Base-by-base conservation (phyloP, 2,329 filamentous ascomycete species). In the Fusarium illudens region DNA sequence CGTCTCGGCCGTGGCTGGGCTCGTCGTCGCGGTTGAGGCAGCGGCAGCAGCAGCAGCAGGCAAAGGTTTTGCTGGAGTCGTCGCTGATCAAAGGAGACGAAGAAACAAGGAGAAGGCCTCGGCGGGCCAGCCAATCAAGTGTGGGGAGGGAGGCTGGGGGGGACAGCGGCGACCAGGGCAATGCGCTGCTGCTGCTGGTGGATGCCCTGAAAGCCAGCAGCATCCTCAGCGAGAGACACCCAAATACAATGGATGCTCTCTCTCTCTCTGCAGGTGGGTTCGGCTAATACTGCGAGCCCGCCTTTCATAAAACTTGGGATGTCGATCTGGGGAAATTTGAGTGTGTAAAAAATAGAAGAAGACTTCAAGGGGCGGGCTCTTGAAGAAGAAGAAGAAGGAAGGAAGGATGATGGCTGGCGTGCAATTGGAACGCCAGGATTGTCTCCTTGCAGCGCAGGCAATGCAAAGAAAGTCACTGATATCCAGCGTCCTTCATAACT, bases 161-260 rank as follows among this genome's bases (percentile, higher is more conserved):
- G 49, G 60, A 62, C 58, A 62, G 53, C 39, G 60, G 51, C 57
- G 64, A 44, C 39, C 39, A 15, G 39, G 20, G 39, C 39, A 27
- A 44, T 44, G 39, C 25, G 25, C 20, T 15, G 22, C 22, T 44
- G 39, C 39, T 44, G 39, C 20, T 44, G 39, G 53, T 60, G 63
- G 50, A 51, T 56, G 67, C 64, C 69, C 69, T 71, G 64, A 42
- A 65, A 68, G 60, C 62, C 58, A 72, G 70, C 70, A 72, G 70
- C 70, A 72, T 72, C 42, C 67, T 67, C 66, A 48, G 44, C 27
- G 22, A 53, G 27, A 30, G 51, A 48, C 42, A 27, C 39, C 25
- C 39, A n/a, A 46, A 46, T 44, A 42, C 36, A 50, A 42, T 37
- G 49, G 25, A 20, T 25, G 37, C 25, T 19, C 37, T 42, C 39